phyloP scores from a whole-genome alignment of 352 stramenopile genomes.

The Globisporangium ultimum region DNA sequence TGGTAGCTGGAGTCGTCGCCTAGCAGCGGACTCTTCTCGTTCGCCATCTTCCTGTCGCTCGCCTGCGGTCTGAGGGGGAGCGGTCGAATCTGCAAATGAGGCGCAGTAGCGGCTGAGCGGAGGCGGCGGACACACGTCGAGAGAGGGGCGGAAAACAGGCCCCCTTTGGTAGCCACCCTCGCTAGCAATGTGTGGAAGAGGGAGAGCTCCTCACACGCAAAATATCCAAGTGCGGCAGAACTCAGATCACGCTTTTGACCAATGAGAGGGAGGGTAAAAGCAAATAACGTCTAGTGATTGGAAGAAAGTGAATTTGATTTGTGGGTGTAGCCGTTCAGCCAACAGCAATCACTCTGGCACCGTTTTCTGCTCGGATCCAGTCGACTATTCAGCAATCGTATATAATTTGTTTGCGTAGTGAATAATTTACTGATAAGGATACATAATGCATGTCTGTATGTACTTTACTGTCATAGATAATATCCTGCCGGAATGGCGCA shows the following conservation, averaged over 20 bases:
- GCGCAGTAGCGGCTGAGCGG: neutral
- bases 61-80: neutral
- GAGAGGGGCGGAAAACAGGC: neutral
- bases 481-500: too few relatives aligned
- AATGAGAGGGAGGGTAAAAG: neutral
- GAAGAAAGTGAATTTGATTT: too few relatives aligned
- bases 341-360: too few relatives aligned
- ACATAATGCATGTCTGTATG: too few relatives aligned
- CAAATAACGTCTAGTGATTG: too few relatives aligned
- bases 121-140: neutral
- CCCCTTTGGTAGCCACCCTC: neutral
- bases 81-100: constrained; percentile 12
- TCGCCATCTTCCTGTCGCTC: constrained; percentile 14
- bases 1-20: constrained; percentile 31
- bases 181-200: neutral
- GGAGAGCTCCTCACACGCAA: neutral
- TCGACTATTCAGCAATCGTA: too few relatives aligned
- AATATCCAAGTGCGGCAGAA: constrained; percentile 9
- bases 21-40: constrained; percentile 63
- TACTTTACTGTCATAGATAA: too few relatives aligned
- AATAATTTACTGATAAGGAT: too few relatives aligned
- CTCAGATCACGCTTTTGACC: constrained; percentile 1
- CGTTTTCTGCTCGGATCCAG: too few relatives aligned
- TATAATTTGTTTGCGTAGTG: too few relatives aligned
- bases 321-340: too few relatives aligned